phyloP scores from a whole-genome alignment of 2,329 filamentous ascomycete genomes.

The Huntiella decipiens region DNA sequence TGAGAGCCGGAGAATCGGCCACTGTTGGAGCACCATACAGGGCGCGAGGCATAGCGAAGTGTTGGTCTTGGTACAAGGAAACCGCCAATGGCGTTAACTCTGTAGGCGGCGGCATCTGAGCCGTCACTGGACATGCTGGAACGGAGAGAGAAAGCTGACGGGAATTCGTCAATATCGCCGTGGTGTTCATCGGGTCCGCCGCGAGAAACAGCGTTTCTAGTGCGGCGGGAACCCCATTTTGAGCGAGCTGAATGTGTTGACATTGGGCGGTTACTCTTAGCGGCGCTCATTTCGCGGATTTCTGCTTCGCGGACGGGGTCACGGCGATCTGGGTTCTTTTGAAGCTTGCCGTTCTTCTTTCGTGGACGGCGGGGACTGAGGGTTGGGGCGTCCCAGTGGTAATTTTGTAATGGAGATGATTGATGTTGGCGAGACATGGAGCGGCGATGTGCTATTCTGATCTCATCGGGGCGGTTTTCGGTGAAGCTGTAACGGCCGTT shows the following conservation, averaged over 20 bases:
- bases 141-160: constrained; percentile 54
- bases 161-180: constrained; percentile 33
- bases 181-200: constrained; percentile 25
- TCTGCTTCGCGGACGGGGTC: constrained; percentile 70
- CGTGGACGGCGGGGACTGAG: constrained; percentile 7
- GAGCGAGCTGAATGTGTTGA: constrained; percentile 39
- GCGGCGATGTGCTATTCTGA: constrained; percentile 21
- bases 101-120: constrained; percentile 54
- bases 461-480: constrained; percentile 35
- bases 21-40: constrained; percentile 33
- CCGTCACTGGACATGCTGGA: constrained; percentile 59
- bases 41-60: constrained; percentile 51
- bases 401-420: background rate
- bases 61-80: constrained; percentile 63
- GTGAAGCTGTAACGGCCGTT: constrained; percentile 41
- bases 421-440: constrained; percentile 8
- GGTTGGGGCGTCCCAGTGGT: constrained; percentile 6
- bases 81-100: constrained; percentile 60
- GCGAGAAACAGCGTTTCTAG: constrained; percentile 48
- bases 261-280: constrained; percentile 33
- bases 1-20: constrained; percentile 25
- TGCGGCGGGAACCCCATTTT: constrained; percentile 30
- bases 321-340: constrained; percentile 3
- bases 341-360: constrained; percentile 4
- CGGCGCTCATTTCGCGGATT: constrained; percentile 65